A percentile compares a stretch with the other conserved stretches of the same genome.
These are phyloP conservation scores for Gracilariopsis chorda DNA, from an alignment of 23 red algal species.

Conservation along the genomic window DNA sequence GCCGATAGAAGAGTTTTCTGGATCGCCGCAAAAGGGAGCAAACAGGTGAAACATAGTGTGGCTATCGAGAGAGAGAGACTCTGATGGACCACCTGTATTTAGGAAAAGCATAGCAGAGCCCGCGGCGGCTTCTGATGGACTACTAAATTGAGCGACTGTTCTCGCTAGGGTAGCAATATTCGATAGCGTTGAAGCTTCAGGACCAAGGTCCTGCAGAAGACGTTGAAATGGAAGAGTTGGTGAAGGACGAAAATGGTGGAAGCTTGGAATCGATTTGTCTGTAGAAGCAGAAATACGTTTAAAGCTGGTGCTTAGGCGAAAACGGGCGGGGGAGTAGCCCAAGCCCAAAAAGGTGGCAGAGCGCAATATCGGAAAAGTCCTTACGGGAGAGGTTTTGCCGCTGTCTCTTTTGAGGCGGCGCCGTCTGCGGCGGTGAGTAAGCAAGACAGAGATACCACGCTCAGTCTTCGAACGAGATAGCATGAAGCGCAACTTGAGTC, in stretches of 20 bases:
- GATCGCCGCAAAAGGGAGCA: neutral
- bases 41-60: conserved; percentile 43
- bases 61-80: neutral
- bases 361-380: neutral
- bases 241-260: neutral
- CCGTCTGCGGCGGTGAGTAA: conserved; percentile 8
- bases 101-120: conserved; percentile 33
- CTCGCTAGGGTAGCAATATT: conserved; percentile 26
- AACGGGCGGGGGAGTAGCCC: neutral
- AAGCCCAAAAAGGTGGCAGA: neutral
- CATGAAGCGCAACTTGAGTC: too few species aligned
- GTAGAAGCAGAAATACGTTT: neutral
- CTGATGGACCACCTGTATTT: neutral
- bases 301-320: too few species aligned
- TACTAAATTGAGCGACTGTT: conserved; percentile 6
- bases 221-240: neutral
- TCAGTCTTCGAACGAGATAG: too few species aligned
- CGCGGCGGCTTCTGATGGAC: conserved; percentile 4
- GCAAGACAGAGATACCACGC: conserved; percentile 36
- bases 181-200: neutral
- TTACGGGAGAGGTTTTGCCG: neutral
- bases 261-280: neutral
- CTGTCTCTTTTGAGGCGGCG: neutral
- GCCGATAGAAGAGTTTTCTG: neutral
- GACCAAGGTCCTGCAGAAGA: conserved; percentile 31